Conservation (phyloP, 2,329 filamentous ascomycete genomes). For the Rutstroemia sp. region DNA sequence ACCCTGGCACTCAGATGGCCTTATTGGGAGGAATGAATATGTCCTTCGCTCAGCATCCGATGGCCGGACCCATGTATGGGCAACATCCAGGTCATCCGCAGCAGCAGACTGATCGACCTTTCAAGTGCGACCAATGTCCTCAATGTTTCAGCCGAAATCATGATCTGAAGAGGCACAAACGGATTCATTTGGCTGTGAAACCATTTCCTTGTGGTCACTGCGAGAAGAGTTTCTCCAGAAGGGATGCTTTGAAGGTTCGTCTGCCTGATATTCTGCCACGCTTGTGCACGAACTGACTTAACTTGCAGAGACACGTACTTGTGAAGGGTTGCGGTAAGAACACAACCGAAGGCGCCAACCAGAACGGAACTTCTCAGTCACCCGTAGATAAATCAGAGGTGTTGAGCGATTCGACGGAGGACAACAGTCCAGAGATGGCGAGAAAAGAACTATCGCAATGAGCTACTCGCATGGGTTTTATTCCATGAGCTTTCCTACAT, state of each 20-base stretch:
- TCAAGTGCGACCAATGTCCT: conserved; percentile 87
- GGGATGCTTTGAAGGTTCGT: conserved; percentile 91
- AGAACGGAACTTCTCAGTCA: conserved; percentile 22
- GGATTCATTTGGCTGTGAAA: conserved; percentile 92
- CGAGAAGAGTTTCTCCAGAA: conserved; percentile 93
- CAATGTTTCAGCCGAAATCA: conserved; percentile 96
- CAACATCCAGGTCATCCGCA: conserved; percentile 44
- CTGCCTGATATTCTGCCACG: conserved; percentile 14
- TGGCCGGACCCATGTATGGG: conserved; percentile 48
- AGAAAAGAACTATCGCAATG: conserved; percentile 22
- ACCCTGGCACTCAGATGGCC: conserved; percentile 64
- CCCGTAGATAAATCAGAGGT: conserved; percentile 26
- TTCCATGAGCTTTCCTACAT: background rate
- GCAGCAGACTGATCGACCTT: conserved; percentile 71
- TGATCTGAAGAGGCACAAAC: conserved; percentile 90
- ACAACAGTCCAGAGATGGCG: conserved; percentile 20
- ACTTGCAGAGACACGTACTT: conserved; percentile 52
- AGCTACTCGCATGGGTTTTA: background rate
- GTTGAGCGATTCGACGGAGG: conserved; percentile 27
- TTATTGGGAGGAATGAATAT: conserved; percentile 47
- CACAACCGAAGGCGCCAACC: conserved; percentile 14
- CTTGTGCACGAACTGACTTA: conserved; percentile 22
- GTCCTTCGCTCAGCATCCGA: conserved; percentile 47
- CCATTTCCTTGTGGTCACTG: conserved; percentile 88
- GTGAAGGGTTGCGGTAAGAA: conserved; percentile 59